These are phyloP conservation scores for Boletus bicolor DNA, from an alignment of 768 basidiomycete genomes.

Conservation along the genomic window DNA sequence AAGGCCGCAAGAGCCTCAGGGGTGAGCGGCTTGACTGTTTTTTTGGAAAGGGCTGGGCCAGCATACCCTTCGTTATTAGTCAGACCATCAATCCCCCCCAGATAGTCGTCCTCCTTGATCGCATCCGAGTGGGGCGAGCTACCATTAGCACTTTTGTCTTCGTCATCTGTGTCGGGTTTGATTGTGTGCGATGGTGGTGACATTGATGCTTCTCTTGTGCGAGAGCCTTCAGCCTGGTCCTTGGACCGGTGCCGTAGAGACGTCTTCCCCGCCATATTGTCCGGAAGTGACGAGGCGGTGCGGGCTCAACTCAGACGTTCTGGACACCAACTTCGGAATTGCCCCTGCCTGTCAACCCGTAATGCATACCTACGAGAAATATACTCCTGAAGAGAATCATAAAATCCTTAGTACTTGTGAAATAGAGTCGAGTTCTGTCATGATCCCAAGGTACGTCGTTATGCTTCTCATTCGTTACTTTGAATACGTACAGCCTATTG, in stretches of 20 bases:
- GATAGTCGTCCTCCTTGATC: conserved; percentile 27
- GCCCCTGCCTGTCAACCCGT: neutral
- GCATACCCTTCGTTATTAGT: conserved; percentile 61
- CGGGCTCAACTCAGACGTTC: neutral
- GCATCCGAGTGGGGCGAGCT: conserved; percentile 3
- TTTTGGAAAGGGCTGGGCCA: conserved; percentile 39
- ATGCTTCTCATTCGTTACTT: neutral
- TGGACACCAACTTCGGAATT: conserved; percentile 5
- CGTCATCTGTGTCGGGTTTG: neutral
- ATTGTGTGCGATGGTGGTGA: neutral
- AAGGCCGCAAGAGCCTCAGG: conserved; percentile 73
- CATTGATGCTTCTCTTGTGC: neutral
- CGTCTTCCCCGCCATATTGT: conserved; percentile 7
- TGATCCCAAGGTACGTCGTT: neutral
- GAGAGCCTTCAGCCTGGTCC: neutral
- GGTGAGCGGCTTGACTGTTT: conserved; percentile 69
- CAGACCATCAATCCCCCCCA: conserved; percentile 22
- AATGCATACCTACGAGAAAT: neutral
- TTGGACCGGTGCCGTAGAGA: neutral
- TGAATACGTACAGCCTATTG: too few relatives aligned
- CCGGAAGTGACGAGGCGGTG: neutral
- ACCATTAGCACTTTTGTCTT: neutral
- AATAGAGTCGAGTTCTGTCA: neutral
- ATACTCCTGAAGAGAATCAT: neutral
- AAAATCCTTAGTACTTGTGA: neutral